Evolutionary conservation across 768 basidiomycete species (phyloP), one percentile per base, ranked within the genome.

Genomic region (Asterophora lycoperdoides): DNA sequence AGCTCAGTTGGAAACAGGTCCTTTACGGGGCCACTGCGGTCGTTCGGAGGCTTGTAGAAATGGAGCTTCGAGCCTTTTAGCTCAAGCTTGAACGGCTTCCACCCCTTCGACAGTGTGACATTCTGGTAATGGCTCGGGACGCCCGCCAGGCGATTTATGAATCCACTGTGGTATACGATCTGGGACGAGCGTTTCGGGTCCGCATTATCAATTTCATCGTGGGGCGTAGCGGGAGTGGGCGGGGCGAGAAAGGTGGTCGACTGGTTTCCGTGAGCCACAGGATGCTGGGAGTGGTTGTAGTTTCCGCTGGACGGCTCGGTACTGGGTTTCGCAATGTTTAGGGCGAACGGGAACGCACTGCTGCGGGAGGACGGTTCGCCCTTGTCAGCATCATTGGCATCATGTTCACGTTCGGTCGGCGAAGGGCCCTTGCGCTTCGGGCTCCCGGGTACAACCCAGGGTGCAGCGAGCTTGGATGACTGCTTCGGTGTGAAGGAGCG

Each of bases 71-170:
- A 80, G 5, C 91, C 92, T 60, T 89, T 86, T 20, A 94, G 68
- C 56, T 90, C 85, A 38, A 86, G 75, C 64, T 93, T 92, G 71
- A 79, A 89, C 4, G 88, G 80, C 62, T 93, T 93, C 92, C 92
- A 94, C 0, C 81, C 81, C 56, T 90, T 90, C 0, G 76, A 63
- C 1, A 82, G 65, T 1, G 74, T 53, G 28, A 67, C 54, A 34
- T 69, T 67, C 6, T 72, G 64, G 23, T 64, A 43, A n/a, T 66
- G 57, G 54, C 58, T 65, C 0, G 80, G 76, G 2, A 75, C 68
- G 42, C 81, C 78, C 10, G 78, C 76, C 29, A 84, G 69, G 23
- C 84, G 82, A 61, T 90, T 90, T 60, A 93, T 72, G 59, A 93
- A 88, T 0, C 89, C 86, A 19, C 78, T 71, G 54, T 81, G 77